Base-by-base conservation (phyloP, 306 rosid species). In the Prunus mongolica region DNA sequence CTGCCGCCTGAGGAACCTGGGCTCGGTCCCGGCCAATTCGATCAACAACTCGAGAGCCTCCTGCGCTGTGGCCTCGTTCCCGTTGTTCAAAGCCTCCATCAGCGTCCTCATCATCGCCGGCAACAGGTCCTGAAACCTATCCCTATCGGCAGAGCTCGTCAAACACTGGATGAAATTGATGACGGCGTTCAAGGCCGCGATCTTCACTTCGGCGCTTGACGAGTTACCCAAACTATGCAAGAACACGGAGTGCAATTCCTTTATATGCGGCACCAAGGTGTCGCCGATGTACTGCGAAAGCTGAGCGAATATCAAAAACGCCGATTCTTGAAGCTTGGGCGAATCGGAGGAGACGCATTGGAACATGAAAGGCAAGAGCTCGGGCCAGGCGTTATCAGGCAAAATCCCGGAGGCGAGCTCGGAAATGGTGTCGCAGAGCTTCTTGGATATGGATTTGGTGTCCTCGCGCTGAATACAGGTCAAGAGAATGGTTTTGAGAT, bases 371-470 rank as follows among this genome's bases (percentile, higher is more conserved):
- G 98, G 98, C 20, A 95, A 69, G 28, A 92, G 82, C 65, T 95
- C 98, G 0, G 98, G 97, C 98, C 98, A 95, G 0, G 69, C 93
- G 61, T 90, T 90, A 2, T 92, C 98, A 0, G 98, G 97, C 9
- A 95, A 27, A 55, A 95, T 95, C 5, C 97, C 96, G 0, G 97
- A 88, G 19, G 98, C 98, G n/a, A 95, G 98, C 75, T 92, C 97
- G 1, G 98, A 95, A 20, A 95, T 87, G 16, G 98, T 95, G 56
- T 95, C 98, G 52, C 97, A 92, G 2, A 95, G 82, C 69, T 95
- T 95, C 84, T 92, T 95, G 0, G 96, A 85, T 3, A 92, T 92
- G 0, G 98, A 89, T 80, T 95, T 95, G 19, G 81, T 12, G 2
- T 90, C 90, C 65, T 86, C 98, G 3, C 83, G 78, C 51, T 95